Conservation (phyloP, 208 protist species). For the Leishmania mexicana region DNA sequence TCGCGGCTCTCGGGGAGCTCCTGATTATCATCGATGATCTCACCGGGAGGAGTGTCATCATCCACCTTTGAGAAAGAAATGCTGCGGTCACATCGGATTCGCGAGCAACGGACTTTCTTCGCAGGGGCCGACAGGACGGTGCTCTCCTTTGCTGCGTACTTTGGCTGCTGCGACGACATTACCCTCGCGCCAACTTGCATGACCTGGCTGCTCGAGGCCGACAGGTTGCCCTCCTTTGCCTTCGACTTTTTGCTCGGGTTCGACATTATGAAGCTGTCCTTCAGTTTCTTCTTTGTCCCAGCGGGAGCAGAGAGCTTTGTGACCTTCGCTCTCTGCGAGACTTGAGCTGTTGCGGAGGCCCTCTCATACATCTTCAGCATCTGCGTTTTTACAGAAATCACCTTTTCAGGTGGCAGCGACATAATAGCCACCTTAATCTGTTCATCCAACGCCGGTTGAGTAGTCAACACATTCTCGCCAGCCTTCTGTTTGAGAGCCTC, state of each 20-base stretch:
- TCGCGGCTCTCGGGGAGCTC: slow-evolving; percentile 9
- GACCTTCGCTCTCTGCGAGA: slow-evolving; percentile 8
- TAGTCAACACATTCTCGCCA: neutral
- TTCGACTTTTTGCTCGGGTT: neutral
- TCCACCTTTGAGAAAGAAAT: slow-evolving; percentile 43
- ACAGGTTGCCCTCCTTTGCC: slow-evolving; percentile 23
- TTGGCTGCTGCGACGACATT: slow-evolving; percentile 20
- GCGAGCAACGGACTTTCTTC: slow-evolving; percentile 26
- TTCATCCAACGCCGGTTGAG: neutral
- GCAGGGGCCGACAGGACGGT: slow-evolving; percentile 30
- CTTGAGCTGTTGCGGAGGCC: neutral
- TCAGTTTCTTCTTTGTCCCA: slow-evolving; percentile 31
- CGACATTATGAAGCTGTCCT: slow-evolving; percentile 25
- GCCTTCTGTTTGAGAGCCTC: slow-evolving; percentile 26
- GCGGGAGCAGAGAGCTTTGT: slow-evolving; percentile 32
- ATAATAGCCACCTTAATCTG: slow-evolving; percentile 50
- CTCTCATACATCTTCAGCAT: slow-evolving; percentile 27
- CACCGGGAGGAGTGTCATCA: slow-evolving; percentile 20
- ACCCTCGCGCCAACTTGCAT: slow-evolving; percentile 15
- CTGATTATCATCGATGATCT: slow-evolving; percentile 36
- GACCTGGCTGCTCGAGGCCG: slow-evolving; percentile 31
- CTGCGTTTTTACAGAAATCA: slow-evolving; percentile 30
- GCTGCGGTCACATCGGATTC: slow-evolving; percentile 16
- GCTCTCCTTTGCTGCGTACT: slow-evolving; percentile 37
- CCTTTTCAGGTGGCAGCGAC: slow-evolving; percentile 37